phyloP scores from a whole-genome alignment of 164 flowering plant genomes.

The Taxillus chinensis region DNA sequence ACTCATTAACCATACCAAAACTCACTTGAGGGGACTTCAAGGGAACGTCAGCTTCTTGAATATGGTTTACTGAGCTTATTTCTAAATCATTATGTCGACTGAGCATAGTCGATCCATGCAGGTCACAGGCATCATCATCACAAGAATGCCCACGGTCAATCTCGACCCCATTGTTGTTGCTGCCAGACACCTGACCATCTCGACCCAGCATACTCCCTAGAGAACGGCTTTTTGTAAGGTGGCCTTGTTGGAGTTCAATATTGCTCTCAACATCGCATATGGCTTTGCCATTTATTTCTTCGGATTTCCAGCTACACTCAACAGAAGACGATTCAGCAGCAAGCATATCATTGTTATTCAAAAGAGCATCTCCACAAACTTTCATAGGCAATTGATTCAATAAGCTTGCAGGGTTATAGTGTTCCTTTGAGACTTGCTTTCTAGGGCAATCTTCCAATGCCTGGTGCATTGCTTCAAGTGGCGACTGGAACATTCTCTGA shows the following conservation, averaged over 20 bases:
- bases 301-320: slow-evolving; percentile 37
- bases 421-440: slow-evolving; percentile 14
- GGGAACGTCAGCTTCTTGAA: slow-evolving; percentile 15
- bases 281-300: slow-evolving; percentile 24
- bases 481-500: slow-evolving; percentile 40
- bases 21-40: slow-evolving; percentile 25
- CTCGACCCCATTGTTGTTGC: slow-evolving; percentile 34
- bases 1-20: slow-evolving; percentile 22
- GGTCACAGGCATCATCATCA: slow-evolving; percentile 32
- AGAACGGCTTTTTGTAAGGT: slow-evolving; percentile 57
- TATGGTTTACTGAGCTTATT: slow-evolving; percentile 12
- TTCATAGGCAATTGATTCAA: slow-evolving; percentile 5
- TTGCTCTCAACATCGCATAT: slow-evolving; percentile 18
- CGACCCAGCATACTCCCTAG: slow-evolving; percentile 48
- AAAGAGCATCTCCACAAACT: slow-evolving; percentile 13
- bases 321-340: slow-evolving; percentile 22
- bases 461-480: slow-evolving; percentile 38
- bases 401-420: slow-evolving; percentile 9
- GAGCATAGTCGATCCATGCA: slow-evolving; percentile 12
- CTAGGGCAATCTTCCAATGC: slow-evolving; percentile 26
- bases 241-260: slow-evolving; percentile 8
- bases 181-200: slow-evolving; percentile 20
- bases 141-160: slow-evolving; percentile 27
- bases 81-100: slow-evolving; percentile 21
- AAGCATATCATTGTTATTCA: slow-evolving; percentile 14